phyloP scores from a whole-genome alignment of 1,284 basidiomycete species.

The Tremellales sp. region DNA sequence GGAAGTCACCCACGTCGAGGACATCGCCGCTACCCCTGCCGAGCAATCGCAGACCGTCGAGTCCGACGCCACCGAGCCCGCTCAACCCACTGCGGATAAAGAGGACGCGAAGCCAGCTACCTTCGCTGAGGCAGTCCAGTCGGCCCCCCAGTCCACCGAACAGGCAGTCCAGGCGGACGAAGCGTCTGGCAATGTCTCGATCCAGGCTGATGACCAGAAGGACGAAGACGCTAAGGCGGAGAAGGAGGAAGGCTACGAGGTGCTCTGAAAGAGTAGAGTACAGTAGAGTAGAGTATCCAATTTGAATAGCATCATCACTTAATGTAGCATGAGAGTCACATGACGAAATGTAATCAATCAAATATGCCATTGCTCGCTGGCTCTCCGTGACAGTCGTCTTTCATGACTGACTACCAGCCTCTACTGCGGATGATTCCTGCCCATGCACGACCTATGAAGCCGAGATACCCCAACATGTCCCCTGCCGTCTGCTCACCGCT shows the following conservation, averaged over 20 bases:
- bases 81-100: not conserved
- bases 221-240: slow-evolving; percentile 6
- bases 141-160: too few species aligned
- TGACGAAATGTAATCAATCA: too few species aligned
- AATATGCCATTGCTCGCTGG: too few species aligned
- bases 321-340: too few species aligned
- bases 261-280: too few species aligned
- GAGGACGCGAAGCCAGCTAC: not conserved
- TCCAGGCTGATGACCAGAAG: slow-evolving; percentile 1
- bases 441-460: slow-evolving; percentile 26
- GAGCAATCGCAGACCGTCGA: not conserved
- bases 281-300: too few species aligned
- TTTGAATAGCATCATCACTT: too few species aligned
- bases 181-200: not conserved
- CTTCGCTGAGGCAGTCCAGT: slow-evolving; percentile 4
- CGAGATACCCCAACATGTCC: slow-evolving; percentile 24
- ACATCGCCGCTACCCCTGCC: not conserved
- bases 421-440: slow-evolving; percentile 34
- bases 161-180: slow-evolving; percentile 5
- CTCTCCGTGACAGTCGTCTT: too few species aligned
- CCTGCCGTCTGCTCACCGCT: slow-evolving; percentile 25
- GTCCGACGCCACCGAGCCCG: slow-evolving; percentile 1
- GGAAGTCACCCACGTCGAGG: slow-evolving; percentile 14
- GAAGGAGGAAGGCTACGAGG: slow-evolving; percentile 21
- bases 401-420: slow-evolving; percentile 16